Conservation (phyloP, 2,329 filamentous ascomycete species). For the Berkeleyomyces basicola region DNA sequence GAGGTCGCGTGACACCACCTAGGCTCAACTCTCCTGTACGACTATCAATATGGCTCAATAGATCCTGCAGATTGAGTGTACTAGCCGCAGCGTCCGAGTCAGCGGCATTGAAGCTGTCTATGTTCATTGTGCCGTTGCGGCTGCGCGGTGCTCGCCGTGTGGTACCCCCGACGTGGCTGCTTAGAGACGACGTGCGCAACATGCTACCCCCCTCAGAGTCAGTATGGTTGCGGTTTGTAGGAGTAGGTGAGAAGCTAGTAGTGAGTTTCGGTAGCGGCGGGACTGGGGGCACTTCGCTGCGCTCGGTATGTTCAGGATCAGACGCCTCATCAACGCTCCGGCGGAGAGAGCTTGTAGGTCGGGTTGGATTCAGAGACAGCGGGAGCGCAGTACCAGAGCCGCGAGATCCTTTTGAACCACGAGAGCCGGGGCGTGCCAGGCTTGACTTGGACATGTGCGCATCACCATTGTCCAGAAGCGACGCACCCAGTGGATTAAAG, state of each 20-base stretch:
- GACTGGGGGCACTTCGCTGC: slow-evolving; percentile 35
- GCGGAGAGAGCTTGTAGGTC: slow-evolving; percentile 12
- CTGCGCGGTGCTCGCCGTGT: slow-evolving; percentile 8
- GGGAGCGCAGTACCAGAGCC: slow-evolving; percentile 18
- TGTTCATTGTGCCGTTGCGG: slow-evolving; percentile 6
- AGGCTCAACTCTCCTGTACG: slow-evolving; percentile 29
- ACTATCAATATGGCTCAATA: slow-evolving; percentile 35
- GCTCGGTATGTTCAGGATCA: slow-evolving; percentile 18
- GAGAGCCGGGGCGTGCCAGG: slow-evolving; percentile 22
- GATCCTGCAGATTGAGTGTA: slow-evolving; percentile 30
- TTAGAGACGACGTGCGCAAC: slow-evolving; percentile 5
- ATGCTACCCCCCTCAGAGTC: slow-evolving; percentile 3
- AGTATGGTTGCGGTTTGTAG: slow-evolving; percentile 14
- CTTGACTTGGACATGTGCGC: slow-evolving; percentile 17
- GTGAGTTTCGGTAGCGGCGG: slow-evolving; percentile 33
- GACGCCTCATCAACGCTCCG: slow-evolving; percentile 17
- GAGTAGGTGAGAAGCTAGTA: slow-evolving; percentile 12
- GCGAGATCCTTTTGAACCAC: slow-evolving; percentile 11
- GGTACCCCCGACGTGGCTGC: slow-evolving; percentile 4
- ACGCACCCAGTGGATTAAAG: slow-evolving; percentile 30
- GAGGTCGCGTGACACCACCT: slow-evolving; percentile 31
- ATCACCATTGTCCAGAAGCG: slow-evolving; percentile 6
- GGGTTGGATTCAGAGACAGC: slow-evolving; percentile 27
- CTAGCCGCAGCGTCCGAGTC: slow-evolving; percentile 9
- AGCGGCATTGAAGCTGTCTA: slow-evolving; percentile 9